Evolutionary conservation across 768 basidiomycete species (phyloP).

Genomic region (Auriscalpium vulgare): DNA sequence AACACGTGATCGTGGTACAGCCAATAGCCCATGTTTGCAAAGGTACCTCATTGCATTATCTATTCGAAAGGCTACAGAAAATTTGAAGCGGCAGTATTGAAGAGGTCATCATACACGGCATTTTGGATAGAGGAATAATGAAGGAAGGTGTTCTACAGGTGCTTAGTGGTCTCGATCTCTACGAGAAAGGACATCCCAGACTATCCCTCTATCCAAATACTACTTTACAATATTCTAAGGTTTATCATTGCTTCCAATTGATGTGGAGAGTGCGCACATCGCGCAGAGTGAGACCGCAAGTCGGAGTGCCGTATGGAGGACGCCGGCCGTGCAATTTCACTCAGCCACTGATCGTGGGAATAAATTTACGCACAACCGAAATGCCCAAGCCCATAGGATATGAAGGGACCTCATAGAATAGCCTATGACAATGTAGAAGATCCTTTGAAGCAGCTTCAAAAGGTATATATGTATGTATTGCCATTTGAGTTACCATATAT

Average conservation of each 20-base stretch:
- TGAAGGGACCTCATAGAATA: no score
- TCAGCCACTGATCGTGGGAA: neutral
- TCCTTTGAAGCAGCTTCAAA: no score
- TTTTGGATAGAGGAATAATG: neutral
- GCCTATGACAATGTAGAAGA: no score
- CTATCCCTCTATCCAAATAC: neutral
- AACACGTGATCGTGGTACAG: neutral
- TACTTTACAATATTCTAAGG: neutral
- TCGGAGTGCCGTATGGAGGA: neutral
- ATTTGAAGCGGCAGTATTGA: neutral
- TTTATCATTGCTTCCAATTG: neutral
- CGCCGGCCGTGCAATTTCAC: neutral
- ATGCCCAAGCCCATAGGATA: neutral
- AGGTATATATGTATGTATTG: no score
- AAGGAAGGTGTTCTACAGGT: no score
- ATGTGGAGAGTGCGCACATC: neutral
- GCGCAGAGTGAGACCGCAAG: neutral
- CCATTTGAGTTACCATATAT: no score
- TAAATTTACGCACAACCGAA: neutral
- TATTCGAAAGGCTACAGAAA: neutral
- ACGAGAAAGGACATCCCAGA: neutral
- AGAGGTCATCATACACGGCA: neutral
- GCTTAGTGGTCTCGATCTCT: neutral
- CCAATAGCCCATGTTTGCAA: neutral
- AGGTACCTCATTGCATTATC: neutral